A percentile compares a stretch with the other conserved stretches of the same genome.
These are phyloP conservation scores for Xylaria multiplex DNA, from an alignment of 2,329 filamentous ascomycete genomes.

Conservation along the genomic window DNA sequence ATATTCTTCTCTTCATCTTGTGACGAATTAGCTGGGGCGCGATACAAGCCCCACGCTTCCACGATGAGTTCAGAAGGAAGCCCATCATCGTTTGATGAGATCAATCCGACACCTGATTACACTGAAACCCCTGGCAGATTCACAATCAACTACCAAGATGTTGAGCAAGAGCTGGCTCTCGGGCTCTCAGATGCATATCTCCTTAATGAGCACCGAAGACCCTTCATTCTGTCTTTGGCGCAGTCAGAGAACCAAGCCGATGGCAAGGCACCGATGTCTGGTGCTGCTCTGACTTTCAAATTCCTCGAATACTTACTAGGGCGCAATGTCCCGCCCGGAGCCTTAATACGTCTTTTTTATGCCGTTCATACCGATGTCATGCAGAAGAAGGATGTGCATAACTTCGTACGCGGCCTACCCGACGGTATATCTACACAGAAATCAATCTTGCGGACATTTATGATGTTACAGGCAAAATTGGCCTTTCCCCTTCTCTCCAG, in stretches of 20 bases:
- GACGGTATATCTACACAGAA: conserved; percentile 28
- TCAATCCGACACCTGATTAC: conserved; percentile 29
- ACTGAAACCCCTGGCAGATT: conserved; percentile 26
- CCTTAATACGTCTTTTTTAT: conserved; percentile 28
- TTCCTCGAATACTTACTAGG: conserved; percentile 29
- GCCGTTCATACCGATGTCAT: conserved; percentile 28
- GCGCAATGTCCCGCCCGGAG: conserved; percentile 18
- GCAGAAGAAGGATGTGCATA: conserved; percentile 28
- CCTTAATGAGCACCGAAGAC: conserved; percentile 21
- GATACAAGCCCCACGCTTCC: background rate
- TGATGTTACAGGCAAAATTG: conserved; percentile 25
- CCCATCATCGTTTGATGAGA: conserved; percentile 32
- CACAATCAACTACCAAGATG: conserved; percentile 25
- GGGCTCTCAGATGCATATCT: conserved; percentile 22
- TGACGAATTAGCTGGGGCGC: background rate
- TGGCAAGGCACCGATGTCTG: conserved; percentile 12
- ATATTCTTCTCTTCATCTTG: conserved; percentile 1
- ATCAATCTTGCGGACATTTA: conserved; percentile 31
- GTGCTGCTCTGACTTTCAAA: conserved; percentile 27
- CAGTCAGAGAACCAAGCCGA: conserved; percentile 8
- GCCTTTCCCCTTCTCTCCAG: conserved; percentile 25
- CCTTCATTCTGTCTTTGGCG: conserved; percentile 21
- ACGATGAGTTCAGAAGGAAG: conserved; percentile 31
- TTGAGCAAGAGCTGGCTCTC: conserved; percentile 25
- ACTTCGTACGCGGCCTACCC: conserved; percentile 23